A percentile compares a stretch with the other conserved stretches of the same genome.
Conservation (phyloP, 2,329 filamentous ascomycete species). For the Fusarium luffae region DNA sequence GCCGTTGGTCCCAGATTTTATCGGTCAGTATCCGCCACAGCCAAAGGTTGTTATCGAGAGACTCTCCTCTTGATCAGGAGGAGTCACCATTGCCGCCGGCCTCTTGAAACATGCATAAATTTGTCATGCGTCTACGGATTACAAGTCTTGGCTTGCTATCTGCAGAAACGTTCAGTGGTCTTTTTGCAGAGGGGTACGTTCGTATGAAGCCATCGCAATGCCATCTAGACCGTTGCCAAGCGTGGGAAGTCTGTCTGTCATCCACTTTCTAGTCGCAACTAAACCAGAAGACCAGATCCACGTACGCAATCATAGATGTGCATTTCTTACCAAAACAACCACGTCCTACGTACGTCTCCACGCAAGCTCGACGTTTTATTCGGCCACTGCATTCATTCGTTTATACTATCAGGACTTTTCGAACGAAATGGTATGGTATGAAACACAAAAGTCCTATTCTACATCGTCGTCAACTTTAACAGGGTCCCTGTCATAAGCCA, state of each 20-base stretch:
- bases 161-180: background rate
- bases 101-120: slow-evolving; percentile 26
- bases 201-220: slow-evolving; percentile 24
- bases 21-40: slow-evolving; percentile 13
- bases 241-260: background rate
- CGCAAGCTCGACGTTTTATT: slow-evolving; percentile 38
- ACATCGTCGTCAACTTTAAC: background rate
- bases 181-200: background rate
- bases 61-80: background rate
- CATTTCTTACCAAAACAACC: slow-evolving; percentile 16
- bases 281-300: background rate
- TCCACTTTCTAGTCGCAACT: background rate
- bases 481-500: slow-evolving; percentile 35
- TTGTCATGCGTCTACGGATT: slow-evolving; percentile 7
- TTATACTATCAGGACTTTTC: slow-evolving; percentile 1
- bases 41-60: slow-evolving; percentile 5
- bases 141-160: slow-evolving; percentile 25
- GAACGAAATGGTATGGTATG: background rate
- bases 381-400: slow-evolving; percentile 31
- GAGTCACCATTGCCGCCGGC: slow-evolving; percentile 30
- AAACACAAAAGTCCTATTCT: slow-evolving; percentile 9
- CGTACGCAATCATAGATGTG: slow-evolving; percentile 22
- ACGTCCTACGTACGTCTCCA: slow-evolving; percentile 35
- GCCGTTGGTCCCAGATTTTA: slow-evolving; percentile 29
- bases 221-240: slow-evolving; percentile 12